Percentiles rank a stretch among this genome's conserved stretches.
phyloP scores from a whole-genome alignment of 2,329 filamentous ascomycete genomes.

The Colletotrichum navitas region DNA sequence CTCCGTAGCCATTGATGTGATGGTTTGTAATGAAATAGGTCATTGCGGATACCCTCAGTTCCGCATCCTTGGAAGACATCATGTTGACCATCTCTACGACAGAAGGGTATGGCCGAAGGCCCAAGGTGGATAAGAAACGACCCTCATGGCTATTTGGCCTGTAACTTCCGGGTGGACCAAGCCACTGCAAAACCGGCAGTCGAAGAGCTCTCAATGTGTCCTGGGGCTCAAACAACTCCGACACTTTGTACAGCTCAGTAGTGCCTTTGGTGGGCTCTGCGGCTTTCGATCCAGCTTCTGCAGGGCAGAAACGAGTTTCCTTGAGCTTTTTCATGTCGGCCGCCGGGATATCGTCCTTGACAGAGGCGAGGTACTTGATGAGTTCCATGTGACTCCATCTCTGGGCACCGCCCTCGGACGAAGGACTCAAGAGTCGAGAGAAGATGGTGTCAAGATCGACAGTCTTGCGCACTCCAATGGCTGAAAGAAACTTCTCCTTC shows the following conservation, averaged over 20 bases:
- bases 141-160: conserved; percentile 77
- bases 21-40: conserved; percentile 87
- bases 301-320: conserved; percentile 84
- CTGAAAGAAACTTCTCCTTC: conserved; percentile 89
- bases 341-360: conserved; percentile 86
- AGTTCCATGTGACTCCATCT: conserved; percentile 95
- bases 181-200: conserved; percentile 86
- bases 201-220: conserved; percentile 76
- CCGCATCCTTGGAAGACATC: conserved; percentile 73
- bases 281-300: conserved; percentile 72
- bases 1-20: conserved; percentile 79
- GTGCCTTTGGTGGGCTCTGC: conserved; percentile 67
- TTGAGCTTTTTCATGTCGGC: conserved; percentile 85
- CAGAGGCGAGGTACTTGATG: conserved; percentile 93
- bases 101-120: conserved; percentile 78
- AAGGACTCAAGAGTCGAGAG: conserved; percentile 79
- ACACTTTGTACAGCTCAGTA: conserved; percentile 74
- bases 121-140: conserved; percentile 78
- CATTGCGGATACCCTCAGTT: conserved; percentile 77
- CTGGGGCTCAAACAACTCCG: conserved; percentile 85
- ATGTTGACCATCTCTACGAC: conserved; percentile 82
- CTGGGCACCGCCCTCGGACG: conserved; percentile 64
- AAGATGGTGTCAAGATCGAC: conserved; percentile 96
- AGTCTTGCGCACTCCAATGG: conserved; percentile 93
- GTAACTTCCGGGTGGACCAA: conserved; percentile 73